Evolutionary conservation across 192 early-diverging fungal species (phyloP), one percentile per base, ranked within the genome.

Genomic region (Dispira simplex): DNA sequence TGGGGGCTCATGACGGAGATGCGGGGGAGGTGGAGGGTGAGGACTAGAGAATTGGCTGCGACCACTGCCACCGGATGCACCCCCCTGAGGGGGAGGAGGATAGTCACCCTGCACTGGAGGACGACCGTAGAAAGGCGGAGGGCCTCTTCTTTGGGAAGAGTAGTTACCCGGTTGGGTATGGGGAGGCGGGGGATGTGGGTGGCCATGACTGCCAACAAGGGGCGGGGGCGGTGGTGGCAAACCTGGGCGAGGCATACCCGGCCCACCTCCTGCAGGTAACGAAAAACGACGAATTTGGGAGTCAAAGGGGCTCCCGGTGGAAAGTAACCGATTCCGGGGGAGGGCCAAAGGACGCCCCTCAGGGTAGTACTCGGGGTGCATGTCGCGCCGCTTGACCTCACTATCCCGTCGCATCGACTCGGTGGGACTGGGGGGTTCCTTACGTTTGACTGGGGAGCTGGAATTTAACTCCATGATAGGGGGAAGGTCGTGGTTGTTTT

Each of bases 391-490:
- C 25, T 56, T 56, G 25, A 3, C 25, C 1, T 56, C 54, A 25
- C 25, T 9, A 56, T 56, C 54, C 18, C 25, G 54, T 12, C 54
- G 54, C 54, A 56, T 21, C 25, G 16, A 13, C 12, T 25, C 23
- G 20, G 54, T 26, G 54, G 54, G 54, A 28, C 54, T 56, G 16
- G 54, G 25, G 3, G 54, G 54, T 3, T 56, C 54, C 54, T 56
- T 56, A 9, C 54, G 54, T 28, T 56, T 56, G 54, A 27, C 28
- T 2, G 54, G 54, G 23, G 54, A 56, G 25, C 12, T 56, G 54
- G 32, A 39, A 39, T 56, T 56, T 26, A 56, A 13, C 23, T 56
- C 54, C 16, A 28, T 21, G 9, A 56, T 56, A 25, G 54, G 23
- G 25, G 54, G 54, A 0, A 56, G 54, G 21, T 56, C 54, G 54